Conservation (phyloP, 495 filamentous ascomycete species). For the Penicillium parvum region DNA sequence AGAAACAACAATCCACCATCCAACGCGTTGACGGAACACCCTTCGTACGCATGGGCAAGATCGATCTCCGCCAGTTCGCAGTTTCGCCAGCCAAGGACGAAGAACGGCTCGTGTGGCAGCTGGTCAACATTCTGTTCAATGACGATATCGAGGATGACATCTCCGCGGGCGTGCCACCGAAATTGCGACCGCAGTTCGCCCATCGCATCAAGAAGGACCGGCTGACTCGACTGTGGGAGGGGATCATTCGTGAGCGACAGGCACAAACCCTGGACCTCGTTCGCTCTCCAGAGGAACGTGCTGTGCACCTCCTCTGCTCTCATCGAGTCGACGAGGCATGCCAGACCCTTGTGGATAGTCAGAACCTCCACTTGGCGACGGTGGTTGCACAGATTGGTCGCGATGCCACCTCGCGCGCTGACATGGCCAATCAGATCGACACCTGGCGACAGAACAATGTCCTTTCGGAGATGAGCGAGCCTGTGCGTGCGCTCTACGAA, state of each 20-base stretch:
- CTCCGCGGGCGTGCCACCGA: conserved; percentile 38
- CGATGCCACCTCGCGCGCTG: conserved; percentile 56
- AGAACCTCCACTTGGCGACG: conserved; percentile 76
- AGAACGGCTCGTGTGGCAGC: conserved; percentile 43
- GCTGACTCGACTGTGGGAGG: conserved; percentile 43
- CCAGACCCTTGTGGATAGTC: conserved; percentile 62
- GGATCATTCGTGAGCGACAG: conserved; percentile 45
- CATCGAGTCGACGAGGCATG: conserved; percentile 79
- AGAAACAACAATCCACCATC: conserved; percentile 34
- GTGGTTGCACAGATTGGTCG: conserved; percentile 76
- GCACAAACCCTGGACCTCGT: conserved; percentile 44
- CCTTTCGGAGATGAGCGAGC: conserved; percentile 79
- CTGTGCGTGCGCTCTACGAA: conserved; percentile 83
- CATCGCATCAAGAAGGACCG: conserved; percentile 53
- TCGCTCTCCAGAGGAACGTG: conserved; percentile 70
- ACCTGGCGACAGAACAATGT: conserved; percentile 78
- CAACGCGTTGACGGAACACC: conserved; percentile 36
- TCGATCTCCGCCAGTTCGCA: conserved; percentile 34
- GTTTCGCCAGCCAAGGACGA: conserved; percentile 28
- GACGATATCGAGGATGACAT: conserved; percentile 49
- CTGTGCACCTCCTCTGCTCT: conserved; percentile 71
- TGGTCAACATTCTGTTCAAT: conserved; percentile 86
- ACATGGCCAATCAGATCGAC: conserved; percentile 72
- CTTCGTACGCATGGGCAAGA: conserved; percentile 30
- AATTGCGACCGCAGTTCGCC: conserved; percentile 36